Evolutionary conservation across 805 yeast genomes (phyloP), one percentile per base, ranked within the genome.

Genomic region (Torulaspora maleeae): DNA sequence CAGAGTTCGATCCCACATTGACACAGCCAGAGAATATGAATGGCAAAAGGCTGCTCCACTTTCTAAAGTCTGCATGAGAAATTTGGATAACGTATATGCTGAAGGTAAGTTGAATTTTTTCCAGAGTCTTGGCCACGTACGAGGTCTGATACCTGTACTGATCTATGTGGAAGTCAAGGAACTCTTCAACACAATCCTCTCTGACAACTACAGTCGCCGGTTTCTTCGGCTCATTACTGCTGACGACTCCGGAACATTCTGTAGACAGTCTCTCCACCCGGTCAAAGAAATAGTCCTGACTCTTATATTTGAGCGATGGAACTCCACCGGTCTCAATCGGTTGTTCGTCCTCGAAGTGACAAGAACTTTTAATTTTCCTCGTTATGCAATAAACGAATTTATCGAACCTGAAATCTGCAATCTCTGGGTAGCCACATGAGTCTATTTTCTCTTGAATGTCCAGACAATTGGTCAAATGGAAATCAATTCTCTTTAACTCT

Each of bases 41-140:
- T 10, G 53, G 47, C 20, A 55, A 43, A 22, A 51, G 19, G n/a
- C 38, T 46, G 19, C 41, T 43, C 57, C 57, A 53, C 28, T 28
- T 32, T 11, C 45, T 38, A 10, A 55, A 53, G 27, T 47, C 49
- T 13, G 51, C 45, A n/a, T 39, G 41, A 3, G 45, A 24, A 8
- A 51, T 20, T 27, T 51, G 53, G 28, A 46, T 13, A n/a, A 48
- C 45, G 13, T 38, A 33, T 17, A 50, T 35, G n/a, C 43, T 41
- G 24, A 44, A 44, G 6, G 43, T 41, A 10, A 48, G 36, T 7
- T 17, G 16, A 16, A 48, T 19, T 16, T 28, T 41, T 19, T 38
- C 38, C n/a, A 22, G 16, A 17, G 25, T 24, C 10, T 42, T 38
- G 3, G 48, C 44, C 16, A 25, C 13, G 19, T 44, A 44, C 16